Conservation (phyloP, 2,329 filamentous ascomycete genomes). For the Alternaria sp. region DNA sequence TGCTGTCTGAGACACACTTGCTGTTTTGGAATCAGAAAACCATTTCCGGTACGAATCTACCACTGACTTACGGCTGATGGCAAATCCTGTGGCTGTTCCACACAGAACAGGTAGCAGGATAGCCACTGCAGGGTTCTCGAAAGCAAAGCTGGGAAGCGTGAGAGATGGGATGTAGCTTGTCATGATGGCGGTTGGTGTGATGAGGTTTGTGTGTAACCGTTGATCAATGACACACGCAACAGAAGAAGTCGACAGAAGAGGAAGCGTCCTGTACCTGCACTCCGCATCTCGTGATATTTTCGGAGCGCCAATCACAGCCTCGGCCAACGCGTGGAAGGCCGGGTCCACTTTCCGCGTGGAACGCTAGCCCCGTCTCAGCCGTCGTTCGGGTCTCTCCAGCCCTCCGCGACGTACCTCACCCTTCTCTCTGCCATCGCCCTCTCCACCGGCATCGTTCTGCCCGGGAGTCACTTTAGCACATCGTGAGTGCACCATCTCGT, state of each 20-base stretch:
- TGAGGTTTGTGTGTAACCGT: neutral
- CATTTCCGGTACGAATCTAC: neutral
- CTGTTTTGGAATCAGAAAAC: conserved; percentile 8
- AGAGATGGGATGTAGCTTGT: conserved; percentile 80
- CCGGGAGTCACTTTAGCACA: conserved; percentile 39
- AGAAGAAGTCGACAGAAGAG: neutral
- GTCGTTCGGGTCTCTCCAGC: conserved; percentile 17
- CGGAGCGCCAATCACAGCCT: conserved; percentile 24
- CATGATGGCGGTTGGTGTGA: conserved; percentile 61
- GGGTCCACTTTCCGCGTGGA: conserved; percentile 30
- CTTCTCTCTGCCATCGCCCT: conserved; percentile 32
- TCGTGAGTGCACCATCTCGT: conserved; percentile 49
- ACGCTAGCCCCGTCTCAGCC: conserved; percentile 31
- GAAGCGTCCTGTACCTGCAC: conserved; percentile 1
- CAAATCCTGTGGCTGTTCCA: conserved; percentile 76
- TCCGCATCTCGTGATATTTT: conserved; percentile 14
- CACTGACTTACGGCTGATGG: conserved; percentile 65
- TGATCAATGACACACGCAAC: neutral
- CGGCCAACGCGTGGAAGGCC: conserved; percentile 19
- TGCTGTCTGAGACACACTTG: conserved; percentile 57
- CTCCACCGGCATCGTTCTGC: conserved; percentile 29
- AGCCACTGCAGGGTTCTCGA: conserved; percentile 73
- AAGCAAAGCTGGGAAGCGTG: conserved; percentile 74
- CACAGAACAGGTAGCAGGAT: conserved; percentile 77
- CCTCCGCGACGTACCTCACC: conserved; percentile 28